Evolutionary conservation across 192 early-diverging fungal genomes (phyloP), one percentile per base, ranked within the genome.

Genomic region (Backusella morwellensis): DNA sequence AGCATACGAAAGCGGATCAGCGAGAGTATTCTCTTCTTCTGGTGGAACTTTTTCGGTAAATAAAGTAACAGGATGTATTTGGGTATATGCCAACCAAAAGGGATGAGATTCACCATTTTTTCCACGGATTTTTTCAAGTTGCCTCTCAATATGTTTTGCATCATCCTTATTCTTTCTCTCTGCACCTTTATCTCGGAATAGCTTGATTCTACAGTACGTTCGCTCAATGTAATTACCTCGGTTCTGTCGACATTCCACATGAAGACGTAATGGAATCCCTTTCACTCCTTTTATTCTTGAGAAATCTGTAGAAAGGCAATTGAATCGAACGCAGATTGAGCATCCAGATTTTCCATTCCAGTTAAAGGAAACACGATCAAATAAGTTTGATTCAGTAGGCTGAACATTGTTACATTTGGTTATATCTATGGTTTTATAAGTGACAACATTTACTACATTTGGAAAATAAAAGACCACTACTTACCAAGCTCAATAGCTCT

Each of bases 121-220:
- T 47, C 70, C 82, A 35, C 75, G 72, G 77, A 89, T 84, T 78
- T 92, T 91, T 36, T 91, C 90, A 82, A 86, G 86, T 82, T 86
- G 78, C 74, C 90, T 89, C 63, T 92, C 93, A 19, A 92, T 80
- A 79, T 94, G 91, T 72, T 89, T 90, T 66, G 86, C 85, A 74
- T 94, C 93, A 77, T 94, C 93, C 77, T 94, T 94, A 72, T 92
- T 89, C 70, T 94, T 93, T 35, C 93, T 88, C 74, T 94, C 92
- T 0, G 92, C 93, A 2, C 93, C 92, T 85, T 94, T 94, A 71
- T 94, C 93, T 23, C 92, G 84, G 75, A 93, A 94, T 63, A 92
- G 80, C 81, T 93, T 91, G 70, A 92, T 85, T 68, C 90, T 84
- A 14, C 88, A 87, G 69, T 84, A 92, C 26, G 87, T 83, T 40